phyloP scores from a whole-genome alignment of 2,329 filamentous ascomycete genomes.

The Diatrype stigma region DNA sequence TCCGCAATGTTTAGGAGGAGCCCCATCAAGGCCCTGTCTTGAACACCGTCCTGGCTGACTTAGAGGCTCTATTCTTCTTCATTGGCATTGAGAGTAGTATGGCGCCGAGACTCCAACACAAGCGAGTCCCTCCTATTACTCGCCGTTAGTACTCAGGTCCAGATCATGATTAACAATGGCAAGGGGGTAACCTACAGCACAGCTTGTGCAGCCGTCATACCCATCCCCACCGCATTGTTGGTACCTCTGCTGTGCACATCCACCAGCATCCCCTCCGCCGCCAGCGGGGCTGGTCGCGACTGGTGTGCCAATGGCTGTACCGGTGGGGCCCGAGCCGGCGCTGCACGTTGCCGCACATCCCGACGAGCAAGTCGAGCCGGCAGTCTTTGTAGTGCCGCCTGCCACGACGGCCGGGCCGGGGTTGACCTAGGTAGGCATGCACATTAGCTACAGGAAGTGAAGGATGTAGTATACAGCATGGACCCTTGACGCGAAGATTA shows the following conservation, averaged over 20 bases:
- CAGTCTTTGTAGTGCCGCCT: slow-evolving; percentile 35
- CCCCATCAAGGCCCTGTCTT: no score
- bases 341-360: slow-evolving; percentile 37
- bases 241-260: slow-evolving; percentile 30
- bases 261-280: slow-evolving; percentile 14
- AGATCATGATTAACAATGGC: neutral
- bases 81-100: slow-evolving; percentile 35
- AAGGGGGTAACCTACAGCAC: slow-evolving; percentile 27
- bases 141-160: slow-evolving; percentile 5
- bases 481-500: no score
- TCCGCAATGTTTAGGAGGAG: no score
- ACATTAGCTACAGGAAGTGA: no score
- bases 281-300: slow-evolving; percentile 7
- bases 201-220: slow-evolving; percentile 38
- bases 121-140: slow-evolving; percentile 25
- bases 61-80: neutral
- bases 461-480: no score
- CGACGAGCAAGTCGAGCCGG: slow-evolving; percentile 33
- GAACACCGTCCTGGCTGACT: no score
- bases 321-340: slow-evolving; percentile 26
- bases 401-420: slow-evolving; percentile 40
- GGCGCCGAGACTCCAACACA: slow-evolving; percentile 34
- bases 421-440: slow-evolving; percentile 26
- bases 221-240: slow-evolving; percentile 38
- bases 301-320: slow-evolving; percentile 19